Base-by-base conservation (phyloP, 2,329 filamentous ascomycete genomes). In the Grosmannia clavigera region DNA sequence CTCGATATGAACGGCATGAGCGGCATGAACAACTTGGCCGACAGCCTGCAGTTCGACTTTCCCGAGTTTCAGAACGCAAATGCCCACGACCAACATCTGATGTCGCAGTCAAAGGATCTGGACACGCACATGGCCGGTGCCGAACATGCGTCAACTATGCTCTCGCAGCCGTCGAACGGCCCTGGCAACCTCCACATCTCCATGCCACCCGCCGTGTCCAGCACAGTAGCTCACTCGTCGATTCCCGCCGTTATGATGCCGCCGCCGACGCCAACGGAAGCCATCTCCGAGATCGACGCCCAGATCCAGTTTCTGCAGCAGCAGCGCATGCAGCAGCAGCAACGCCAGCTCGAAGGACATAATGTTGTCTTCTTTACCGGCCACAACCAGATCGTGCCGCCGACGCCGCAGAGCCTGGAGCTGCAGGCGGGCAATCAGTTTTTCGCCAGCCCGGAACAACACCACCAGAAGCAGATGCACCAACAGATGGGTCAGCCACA, bases 361-460 rank as follows among this genome's bases (percentile, higher is more conserved):
- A 79, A 77, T 54, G 76, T 72, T 14, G 78, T 78, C 59, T 82
- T 78, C 67, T 84, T 80, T 67, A 70, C 72, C 60, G 79, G 72
- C 58, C 77, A 81, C 61, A 79, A 78, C 63, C 77, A 80, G 61
- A 83, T 87, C 58, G 81, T 90, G 9, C 89, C 89, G 6, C 88
- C 88, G 2, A 94, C 89, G 16, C 89, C 89, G 0, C 89, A 88
- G 69, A 92, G 89, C 69, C 78, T 90, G 31, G 88, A 92, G 68
- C 82, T 92, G 73, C 84, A 87, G 70, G 81, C 75, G 68, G 82
- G 74, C 67, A 76, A 65, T 70, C 81, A 82, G 60, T 84, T 78
- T 65, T 90, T 85, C 68, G 70, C 82, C 59, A 79, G 81, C 53
- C 76, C 83, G 48, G 78, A 81, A 22, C 54, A n/a, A 60, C 76